Evolutionary conservation across 768 basidiomycete genomes (phyloP).

Genomic region (Tricholoma furcatifolium): DNA sequence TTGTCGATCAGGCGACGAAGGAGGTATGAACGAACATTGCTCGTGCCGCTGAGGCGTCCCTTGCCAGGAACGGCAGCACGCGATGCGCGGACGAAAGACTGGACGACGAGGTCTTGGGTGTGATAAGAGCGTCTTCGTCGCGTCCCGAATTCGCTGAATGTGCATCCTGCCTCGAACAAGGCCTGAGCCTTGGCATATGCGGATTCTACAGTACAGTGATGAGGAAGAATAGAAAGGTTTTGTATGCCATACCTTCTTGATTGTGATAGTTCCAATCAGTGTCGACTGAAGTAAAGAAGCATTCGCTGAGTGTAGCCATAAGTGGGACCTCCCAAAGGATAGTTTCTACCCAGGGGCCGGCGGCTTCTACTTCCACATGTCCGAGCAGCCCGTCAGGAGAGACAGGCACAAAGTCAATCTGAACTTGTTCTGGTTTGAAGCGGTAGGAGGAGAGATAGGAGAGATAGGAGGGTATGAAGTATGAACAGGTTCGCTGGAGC

Average conservation of each 20-base stretch:
- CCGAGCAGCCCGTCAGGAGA: slow-evolving; percentile 53
- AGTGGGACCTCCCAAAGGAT: slow-evolving; percentile 97
- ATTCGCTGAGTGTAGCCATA: slow-evolving; percentile 90
- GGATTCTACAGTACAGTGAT: slow-evolving; percentile 42
- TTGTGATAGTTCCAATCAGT: slow-evolving; percentile 86
- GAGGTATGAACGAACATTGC: slow-evolving; percentile 63
- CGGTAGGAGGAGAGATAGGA: slow-evolving; percentile 69
- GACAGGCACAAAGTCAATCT: slow-evolving; percentile 59
- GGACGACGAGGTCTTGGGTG: slow-evolving; percentile 76
- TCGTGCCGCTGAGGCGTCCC: slow-evolving; percentile 78
- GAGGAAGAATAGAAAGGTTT: not conserved
- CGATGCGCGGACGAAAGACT: slow-evolving; percentile 64
- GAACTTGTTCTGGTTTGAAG: slow-evolving; percentile 75
- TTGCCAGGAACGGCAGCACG: slow-evolving; percentile 37
- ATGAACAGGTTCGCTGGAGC: slow-evolving; percentile 71
- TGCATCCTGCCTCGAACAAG: slow-evolving; percentile 63
- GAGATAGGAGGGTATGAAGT: slow-evolving; percentile 70
- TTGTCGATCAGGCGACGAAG: slow-evolving; percentile 2
- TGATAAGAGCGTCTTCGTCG: slow-evolving; percentile 73
- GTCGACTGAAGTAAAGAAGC: slow-evolving; percentile 74
- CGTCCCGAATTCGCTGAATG: slow-evolving; percentile 86
- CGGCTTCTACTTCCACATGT: slow-evolving; percentile 66
- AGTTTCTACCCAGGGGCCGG: slow-evolving; percentile 76
- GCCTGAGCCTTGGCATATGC: slow-evolving; percentile 71
- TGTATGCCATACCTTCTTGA: slow-evolving; percentile 57